Evolutionary conservation across 1,139 yeast species (phyloP), one percentile per base, ranked within the genome.

Genomic region (Ogataea hybrid): DNA sequence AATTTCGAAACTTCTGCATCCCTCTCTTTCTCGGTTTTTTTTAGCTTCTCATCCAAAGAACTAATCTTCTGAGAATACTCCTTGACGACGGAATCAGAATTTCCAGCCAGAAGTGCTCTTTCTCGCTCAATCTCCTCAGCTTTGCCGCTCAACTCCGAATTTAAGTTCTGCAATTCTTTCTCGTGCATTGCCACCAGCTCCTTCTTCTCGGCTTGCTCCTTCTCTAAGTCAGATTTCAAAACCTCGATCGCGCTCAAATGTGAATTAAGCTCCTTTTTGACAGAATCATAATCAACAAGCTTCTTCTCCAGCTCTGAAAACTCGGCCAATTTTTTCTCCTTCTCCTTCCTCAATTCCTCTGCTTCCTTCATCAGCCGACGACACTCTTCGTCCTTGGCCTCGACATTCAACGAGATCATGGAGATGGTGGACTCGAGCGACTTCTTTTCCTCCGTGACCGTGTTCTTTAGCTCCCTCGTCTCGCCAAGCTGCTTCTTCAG

Each of bases 51-150:
- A 42, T 67, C 69, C 16, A 69, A 50, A 27, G 41, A 47, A 3
- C 57, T 62, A n/a, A 75, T 69, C 51, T 69, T 75, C 35, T 71
- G 75, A 7, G 74, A 64, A 48, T 75, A 77, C 43, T 74, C 77
- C 32, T 51, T 70, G 63, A 5, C 73, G 0, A 72, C 63, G 1
- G 75, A 64, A 40, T 75, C 79, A 1, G 84, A 76, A 41, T 64
- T 74, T 47, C 73, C 72, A 46, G 68, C 70, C 16, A 73, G 54
- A 56, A 73, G 61, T 9, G 62, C 66, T 39, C 81, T 61, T 53
- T 78, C 83, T 31, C 64, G 67, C 44, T 77, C 81, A 42, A 78
- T 69, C 35, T 71, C 81, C 37, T 63, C 52, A 0, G 55, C 54
- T 46, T 71, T 77, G 12, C 47, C 38, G 20, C 63, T 62, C 11